Percentiles rank a stretch among this genome's conserved stretches.
These are phyloP conservation scores for Blastobotrys niveus DNA, from an alignment of 1,139 yeast genomes.

Conservation along the genomic window DNA sequence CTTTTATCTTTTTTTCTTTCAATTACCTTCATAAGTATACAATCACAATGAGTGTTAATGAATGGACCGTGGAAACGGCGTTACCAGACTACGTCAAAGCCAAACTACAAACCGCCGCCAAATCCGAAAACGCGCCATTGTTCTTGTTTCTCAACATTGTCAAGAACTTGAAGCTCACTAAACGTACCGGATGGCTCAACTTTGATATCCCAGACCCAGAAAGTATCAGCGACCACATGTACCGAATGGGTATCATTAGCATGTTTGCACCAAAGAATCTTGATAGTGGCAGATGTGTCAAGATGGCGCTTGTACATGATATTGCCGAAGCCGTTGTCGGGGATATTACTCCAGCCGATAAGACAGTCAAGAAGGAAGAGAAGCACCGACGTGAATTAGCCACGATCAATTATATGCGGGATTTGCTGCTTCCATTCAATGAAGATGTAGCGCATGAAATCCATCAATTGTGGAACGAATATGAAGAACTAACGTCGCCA, in stretches of 20 bases:
- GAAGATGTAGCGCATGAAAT: constrained; percentile 59
- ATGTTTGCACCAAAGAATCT: constrained; percentile 55
- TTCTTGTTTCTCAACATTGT: constrained; percentile 63
- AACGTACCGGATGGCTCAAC: constrained; percentile 93
- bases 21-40: too few relatives aligned
- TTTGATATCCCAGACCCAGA: constrained; percentile 42
- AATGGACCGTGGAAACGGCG: constrained; percentile 57
- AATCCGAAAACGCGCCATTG: constrained; percentile 17
- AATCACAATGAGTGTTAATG: not conserved
- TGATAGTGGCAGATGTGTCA: constrained; percentile 58
- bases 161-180: constrained; percentile 68
- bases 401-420: constrained; percentile 63
- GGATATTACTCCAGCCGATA: constrained; percentile 85
- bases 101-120: constrained; percentile 31
- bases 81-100: constrained; percentile 49
- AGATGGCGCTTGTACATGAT: constrained; percentile 87
- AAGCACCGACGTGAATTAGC: constrained; percentile 78
- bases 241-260: constrained; percentile 83
- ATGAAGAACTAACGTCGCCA: constrained; percentile 71
- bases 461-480: constrained; percentile 76
- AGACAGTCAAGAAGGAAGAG: constrained; percentile 59
- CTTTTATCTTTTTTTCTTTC: too few relatives aligned
- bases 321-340: constrained; percentile 93
- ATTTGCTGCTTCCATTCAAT: constrained; percentile 60
- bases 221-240: constrained; percentile 93